These are phyloP conservation scores for Xylariomycetidae sp. DNA, from an alignment of 2,329 filamentous ascomycete species.

Conservation along the genomic window DNA sequence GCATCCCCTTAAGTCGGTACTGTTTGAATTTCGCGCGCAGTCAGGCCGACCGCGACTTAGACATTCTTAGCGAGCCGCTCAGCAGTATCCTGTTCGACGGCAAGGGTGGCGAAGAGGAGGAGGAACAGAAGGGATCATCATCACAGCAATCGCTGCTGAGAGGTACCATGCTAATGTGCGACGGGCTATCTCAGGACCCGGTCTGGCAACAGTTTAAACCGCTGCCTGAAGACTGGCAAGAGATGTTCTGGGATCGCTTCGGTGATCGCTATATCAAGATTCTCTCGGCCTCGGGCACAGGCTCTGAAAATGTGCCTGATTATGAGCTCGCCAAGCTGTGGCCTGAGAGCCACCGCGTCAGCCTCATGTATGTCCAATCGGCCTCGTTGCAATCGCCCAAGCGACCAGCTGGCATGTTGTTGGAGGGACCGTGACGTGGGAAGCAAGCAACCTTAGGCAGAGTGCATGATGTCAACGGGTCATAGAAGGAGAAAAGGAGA, in stretches of 20 bases:
- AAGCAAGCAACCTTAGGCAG: too few species aligned
- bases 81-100: too few species aligned
- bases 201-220: too few species aligned
- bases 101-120: too few species aligned
- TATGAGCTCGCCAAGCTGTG: slow-evolving; percentile 18
- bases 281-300: slow-evolving; percentile 8
- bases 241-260: slow-evolving; percentile 23
- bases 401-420: slow-evolving; percentile 8
- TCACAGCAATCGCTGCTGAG: neutral
- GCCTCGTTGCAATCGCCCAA: slow-evolving; percentile 20
- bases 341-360: slow-evolving; percentile 19
- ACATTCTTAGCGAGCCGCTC: neutral
- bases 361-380: slow-evolving; percentile 21
- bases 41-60: neutral
- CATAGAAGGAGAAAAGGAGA: too few species aligned
- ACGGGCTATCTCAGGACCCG: slow-evolving; percentile 10
- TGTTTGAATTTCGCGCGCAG: slow-evolving; percentile 18
- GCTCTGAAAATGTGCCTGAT: slow-evolving; percentile 1
- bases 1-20: slow-evolving; percentile 13
- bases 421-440: too few species aligned
- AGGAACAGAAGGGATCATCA: too few species aligned
- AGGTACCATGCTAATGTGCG: slow-evolving; percentile 12
- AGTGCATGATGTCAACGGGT: too few species aligned
- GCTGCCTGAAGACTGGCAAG: neutral
- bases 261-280: slow-evolving; percentile 22